Evolutionary conservation across 306 rosid genomes (phyloP).

Genomic region (Cajanus cajan): DNA sequence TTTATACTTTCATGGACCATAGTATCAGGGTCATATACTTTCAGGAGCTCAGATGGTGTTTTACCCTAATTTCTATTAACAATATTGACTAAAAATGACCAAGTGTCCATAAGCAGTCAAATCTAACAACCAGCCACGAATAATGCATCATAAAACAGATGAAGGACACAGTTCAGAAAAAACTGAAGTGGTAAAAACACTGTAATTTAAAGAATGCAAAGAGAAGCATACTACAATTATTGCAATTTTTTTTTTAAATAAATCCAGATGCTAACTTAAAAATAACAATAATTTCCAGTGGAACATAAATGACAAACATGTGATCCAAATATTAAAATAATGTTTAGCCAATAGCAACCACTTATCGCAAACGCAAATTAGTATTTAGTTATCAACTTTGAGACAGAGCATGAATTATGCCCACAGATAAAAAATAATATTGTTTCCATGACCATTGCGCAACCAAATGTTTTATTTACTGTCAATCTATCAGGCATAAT

Average conservation of each 20-base stretch:
- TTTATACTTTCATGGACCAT: too few species aligned
- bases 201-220: neutral
- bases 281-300: neutral
- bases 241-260: neutral
- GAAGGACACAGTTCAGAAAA: neutral
- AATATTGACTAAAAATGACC: neutral
- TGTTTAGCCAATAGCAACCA: too few species aligned
- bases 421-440: too few species aligned
- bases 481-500: slow-evolving; percentile 1
- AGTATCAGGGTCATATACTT: neutral
- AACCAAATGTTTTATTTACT: neutral
- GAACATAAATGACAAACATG: neutral
- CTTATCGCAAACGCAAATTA: too few species aligned
- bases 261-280: neutral
- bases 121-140: neutral
- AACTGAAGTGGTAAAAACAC: neutral
- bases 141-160: neutral
- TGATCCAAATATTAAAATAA: too few species aligned
- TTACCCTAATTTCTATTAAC: neutral
- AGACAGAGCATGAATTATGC: too few species aligned
- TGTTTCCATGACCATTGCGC: neutral
- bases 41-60: too few species aligned
- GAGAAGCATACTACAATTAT: slow-evolving; percentile 1
- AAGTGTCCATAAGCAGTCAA: slow-evolving; percentile 8
- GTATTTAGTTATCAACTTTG: too few species aligned